Conservation (phyloP, 2,329 filamentous ascomycete genomes). For the Penicillium griseofulvum region DNA sequence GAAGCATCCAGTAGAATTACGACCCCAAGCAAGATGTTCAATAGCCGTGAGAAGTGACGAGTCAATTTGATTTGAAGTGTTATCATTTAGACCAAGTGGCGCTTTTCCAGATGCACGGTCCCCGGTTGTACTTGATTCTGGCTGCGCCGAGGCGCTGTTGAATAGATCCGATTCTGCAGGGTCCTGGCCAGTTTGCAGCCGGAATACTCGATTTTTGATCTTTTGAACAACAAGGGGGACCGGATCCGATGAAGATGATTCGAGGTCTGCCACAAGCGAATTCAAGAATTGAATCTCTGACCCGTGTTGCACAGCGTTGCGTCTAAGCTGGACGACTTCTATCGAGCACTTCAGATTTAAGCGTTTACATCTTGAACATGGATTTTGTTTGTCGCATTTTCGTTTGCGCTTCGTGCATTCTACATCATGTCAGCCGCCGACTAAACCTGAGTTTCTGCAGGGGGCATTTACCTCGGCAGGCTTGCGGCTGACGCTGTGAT, state of each 20-base stretch:
- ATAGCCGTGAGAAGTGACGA: conserved; percentile 33
- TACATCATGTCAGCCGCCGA: conserved; percentile 12
- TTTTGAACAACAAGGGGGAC: conserved; percentile 7
- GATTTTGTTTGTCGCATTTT: conserved; percentile 27
- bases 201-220: conserved; percentile 21
- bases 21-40: conserved; percentile 41
- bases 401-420: conserved; percentile 29
- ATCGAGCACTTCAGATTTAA: conserved; percentile 26
- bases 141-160: background rate
- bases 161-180: background rate
- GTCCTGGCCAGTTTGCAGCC: conserved; percentile 20
- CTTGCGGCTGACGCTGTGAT: conserved; percentile 26
- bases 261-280: conserved; percentile 22
- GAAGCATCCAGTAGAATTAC: conserved; percentile 35
- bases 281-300: conserved; percentile 28
- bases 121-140: conserved; percentile 5
- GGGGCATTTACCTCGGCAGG: conserved; percentile 22
- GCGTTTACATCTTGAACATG: conserved; percentile 24
- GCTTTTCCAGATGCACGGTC: conserved; percentile 3
- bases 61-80: conserved; percentile 17
- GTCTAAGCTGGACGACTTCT: conserved; percentile 25
- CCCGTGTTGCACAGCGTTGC: conserved; percentile 25
- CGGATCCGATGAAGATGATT: conserved; percentile 11
- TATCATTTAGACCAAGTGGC: conserved; percentile 4
- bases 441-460: background rate